phyloP scores from a whole-genome alignment of 495 filamentous ascomycete species.

The Lindgomyces ingoldianus region DNA sequence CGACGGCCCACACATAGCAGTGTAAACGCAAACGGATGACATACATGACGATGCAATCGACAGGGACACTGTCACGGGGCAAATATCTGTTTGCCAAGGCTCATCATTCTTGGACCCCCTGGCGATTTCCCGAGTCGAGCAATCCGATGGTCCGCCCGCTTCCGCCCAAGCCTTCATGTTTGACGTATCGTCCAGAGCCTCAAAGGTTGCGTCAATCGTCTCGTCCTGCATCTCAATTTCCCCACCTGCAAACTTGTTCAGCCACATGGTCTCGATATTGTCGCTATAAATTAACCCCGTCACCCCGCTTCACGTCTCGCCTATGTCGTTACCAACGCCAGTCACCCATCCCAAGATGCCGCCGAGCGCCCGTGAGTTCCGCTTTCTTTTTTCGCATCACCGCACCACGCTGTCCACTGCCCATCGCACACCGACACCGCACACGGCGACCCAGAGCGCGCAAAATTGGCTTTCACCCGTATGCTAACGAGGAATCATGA shows the following conservation, averaged over 20 bases:
- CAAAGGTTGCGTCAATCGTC: not conserved
- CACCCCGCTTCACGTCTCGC: not conserved
- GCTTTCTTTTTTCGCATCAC: not conserved
- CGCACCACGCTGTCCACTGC: not conserved
- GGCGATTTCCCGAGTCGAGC: not conserved
- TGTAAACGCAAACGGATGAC: too few relatives aligned
- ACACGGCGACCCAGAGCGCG: not conserved
- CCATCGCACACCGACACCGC: not conserved
- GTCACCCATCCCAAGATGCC: constrained; percentile 32
- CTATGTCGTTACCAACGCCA: constrained; percentile 31
- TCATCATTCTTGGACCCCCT: too few relatives aligned
- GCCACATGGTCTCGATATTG: constrained; percentile 10
- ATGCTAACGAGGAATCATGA: constrained; percentile 8
- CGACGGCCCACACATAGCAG: too few relatives aligned
- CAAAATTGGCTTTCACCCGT: not conserved
- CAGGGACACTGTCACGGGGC: too few relatives aligned
- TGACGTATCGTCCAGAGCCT: not conserved
- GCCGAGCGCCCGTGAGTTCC: constrained; percentile 32
- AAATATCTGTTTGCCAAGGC: too few relatives aligned
- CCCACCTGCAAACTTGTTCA: constrained; percentile 9
- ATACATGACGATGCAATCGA: too few relatives aligned
- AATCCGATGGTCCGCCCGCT: not conserved
- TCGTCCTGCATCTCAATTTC: constrained; percentile 6
- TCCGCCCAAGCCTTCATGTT: not conserved
- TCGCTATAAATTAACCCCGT: constrained; percentile 17